phyloP scores from a whole-genome alignment of 805 yeast species.

The Pichia heedii region DNA sequence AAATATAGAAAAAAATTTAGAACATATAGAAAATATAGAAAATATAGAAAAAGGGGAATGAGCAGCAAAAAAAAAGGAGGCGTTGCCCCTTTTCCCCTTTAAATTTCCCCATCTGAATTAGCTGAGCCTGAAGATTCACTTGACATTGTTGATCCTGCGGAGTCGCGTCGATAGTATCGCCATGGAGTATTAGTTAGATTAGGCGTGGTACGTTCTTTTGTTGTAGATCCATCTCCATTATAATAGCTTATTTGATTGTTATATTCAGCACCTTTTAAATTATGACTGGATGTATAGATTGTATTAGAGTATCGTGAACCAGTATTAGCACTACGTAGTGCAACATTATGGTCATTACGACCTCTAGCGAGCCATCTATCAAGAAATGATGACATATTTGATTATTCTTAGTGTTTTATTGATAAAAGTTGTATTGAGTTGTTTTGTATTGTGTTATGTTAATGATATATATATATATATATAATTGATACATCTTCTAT shows the following conservation, averaged over 20 bases:
- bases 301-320: slow-evolving; percentile 15
- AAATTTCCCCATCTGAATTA: too few relatives aligned
- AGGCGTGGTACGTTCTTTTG: slow-evolving; percentile 16
- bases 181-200: slow-evolving; percentile 26
- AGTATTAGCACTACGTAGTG: slow-evolving; percentile 18
- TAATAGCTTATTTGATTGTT: too few relatives aligned
- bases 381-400: slow-evolving; percentile 25
- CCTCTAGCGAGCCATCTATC: slow-evolving; percentile 28
- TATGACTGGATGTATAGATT: not conserved
- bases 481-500: too few relatives aligned
- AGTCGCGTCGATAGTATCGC: slow-evolving; percentile 15
- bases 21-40: not conserved
- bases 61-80: not conserved
- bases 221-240: too few relatives aligned
- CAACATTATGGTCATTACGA: slow-evolving; percentile 8
- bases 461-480: too few relatives aligned
- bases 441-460: not conserved
- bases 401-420: not conserved
- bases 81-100: not conserved
- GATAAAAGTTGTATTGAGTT: not conserved
- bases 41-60: not conserved
- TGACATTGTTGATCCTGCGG: not conserved
- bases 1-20: too few relatives aligned
- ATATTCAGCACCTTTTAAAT: slow-evolving; percentile 14
- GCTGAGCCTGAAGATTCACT: not conserved